A percentile compares a stretch with the other conserved stretches of the same genome.
Evolutionary conservation across 2,329 filamentous ascomycete species (phyloP).

Genomic region (Colletotrichum sp.): DNA sequence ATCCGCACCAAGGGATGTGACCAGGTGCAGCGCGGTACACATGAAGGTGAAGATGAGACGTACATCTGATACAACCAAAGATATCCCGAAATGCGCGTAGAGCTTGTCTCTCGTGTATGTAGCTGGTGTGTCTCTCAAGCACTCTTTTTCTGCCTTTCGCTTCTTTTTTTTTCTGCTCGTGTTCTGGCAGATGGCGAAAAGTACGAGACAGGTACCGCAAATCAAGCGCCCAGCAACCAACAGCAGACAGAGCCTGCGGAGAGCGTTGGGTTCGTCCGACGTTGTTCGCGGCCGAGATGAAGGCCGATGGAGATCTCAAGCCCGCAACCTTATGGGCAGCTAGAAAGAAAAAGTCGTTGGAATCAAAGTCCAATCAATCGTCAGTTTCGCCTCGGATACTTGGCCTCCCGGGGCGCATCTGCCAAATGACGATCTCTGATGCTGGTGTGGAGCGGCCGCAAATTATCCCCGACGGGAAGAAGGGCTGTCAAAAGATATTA

Average conservation of each 20-base stretch:
- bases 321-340: neutral
- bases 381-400: constrained; percentile 13
- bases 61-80: neutral
- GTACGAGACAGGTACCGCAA: neutral
- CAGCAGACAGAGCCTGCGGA: neutral
- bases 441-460: constrained; percentile 18
- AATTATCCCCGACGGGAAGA: constrained; percentile 15
- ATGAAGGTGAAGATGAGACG: neutral
- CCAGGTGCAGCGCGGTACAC: neutral
- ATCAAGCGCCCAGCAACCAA: neutral
- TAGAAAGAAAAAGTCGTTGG: neutral
- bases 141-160: neutral
- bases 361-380: neutral
- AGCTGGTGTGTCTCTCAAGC: neutral
- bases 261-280: constrained; percentile 3
- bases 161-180: neutral
- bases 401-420: constrained; percentile 20
- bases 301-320: neutral
- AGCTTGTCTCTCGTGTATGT: neutral
- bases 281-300: constrained; percentile 14
- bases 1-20: constrained; percentile 12
- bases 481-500: neutral
- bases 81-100: neutral
- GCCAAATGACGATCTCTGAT: constrained; percentile 24
- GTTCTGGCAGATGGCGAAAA: neutral